Conservation (phyloP, 208 protist genomes). For the Angomonas ambiguus region DNA sequence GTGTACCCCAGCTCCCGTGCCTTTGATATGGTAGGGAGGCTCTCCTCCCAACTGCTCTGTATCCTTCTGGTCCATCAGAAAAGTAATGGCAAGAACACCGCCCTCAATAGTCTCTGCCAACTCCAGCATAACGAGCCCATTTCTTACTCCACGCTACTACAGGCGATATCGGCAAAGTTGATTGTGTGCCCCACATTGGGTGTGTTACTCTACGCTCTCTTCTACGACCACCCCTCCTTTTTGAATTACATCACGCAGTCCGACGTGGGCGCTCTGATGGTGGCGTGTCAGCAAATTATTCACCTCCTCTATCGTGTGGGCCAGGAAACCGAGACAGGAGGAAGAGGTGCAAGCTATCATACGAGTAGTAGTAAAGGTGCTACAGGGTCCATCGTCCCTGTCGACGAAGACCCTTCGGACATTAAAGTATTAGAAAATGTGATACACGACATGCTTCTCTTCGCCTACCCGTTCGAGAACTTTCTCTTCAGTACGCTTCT, state of each 20-base stretch:
- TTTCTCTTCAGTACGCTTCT: slow-evolving; percentile 81
- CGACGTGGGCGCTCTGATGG: slow-evolving; percentile 31
- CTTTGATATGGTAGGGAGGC: slow-evolving; percentile 1
- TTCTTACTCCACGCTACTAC: slow-evolving; percentile 37
- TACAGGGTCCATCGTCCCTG: not conserved
- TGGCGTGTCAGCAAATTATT: slow-evolving; percentile 42
- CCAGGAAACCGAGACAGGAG: slow-evolving; percentile 4
- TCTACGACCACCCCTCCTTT: slow-evolving; percentile 68
- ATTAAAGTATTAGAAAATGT: slow-evolving; percentile 26
- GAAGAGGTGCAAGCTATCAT: not conserved
- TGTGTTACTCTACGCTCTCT: slow-evolving; percentile 64
- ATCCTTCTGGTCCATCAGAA: slow-evolving; percentile 64
- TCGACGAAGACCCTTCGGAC: slow-evolving; percentile 20
- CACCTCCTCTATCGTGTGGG: slow-evolving; percentile 34
- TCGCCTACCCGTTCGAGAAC: slow-evolving; percentile 72
- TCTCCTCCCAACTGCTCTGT: slow-evolving; percentile 41
- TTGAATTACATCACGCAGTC: slow-evolving; percentile 31
- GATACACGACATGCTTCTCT: slow-evolving; percentile 31
- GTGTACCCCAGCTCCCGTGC: not conserved
- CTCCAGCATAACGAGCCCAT: slow-evolving; percentile 24
- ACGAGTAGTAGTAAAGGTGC: not conserved
- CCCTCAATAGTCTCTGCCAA: slow-evolving; percentile 34
- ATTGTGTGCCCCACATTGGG: slow-evolving; percentile 41
- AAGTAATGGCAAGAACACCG: slow-evolving; percentile 50
- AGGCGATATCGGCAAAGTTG: slow-evolving; percentile 29